phyloP scores from a whole-genome alignment of 202 grass and related monocot species.

The Carex sylvatica region DNA sequence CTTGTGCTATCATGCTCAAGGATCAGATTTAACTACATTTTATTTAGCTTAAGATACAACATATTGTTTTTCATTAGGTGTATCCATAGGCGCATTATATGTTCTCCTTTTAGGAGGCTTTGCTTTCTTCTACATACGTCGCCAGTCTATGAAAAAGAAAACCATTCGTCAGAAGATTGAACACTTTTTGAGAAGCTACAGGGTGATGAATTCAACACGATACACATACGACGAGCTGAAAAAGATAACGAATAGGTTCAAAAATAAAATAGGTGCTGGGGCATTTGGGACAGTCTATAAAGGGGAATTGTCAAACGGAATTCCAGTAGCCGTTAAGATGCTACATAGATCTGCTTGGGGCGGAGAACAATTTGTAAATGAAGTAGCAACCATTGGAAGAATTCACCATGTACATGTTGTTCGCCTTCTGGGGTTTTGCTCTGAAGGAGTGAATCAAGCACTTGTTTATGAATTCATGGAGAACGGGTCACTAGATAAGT shows the following conservation, averaged over 20 bases:
- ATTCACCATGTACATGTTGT: slow-evolving; percentile 55
- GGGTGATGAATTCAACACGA: slow-evolving; percentile 22
- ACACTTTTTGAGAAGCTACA: slow-evolving; percentile 12
- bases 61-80: background rate
- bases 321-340: slow-evolving; percentile 49
- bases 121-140: background rate
- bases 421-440: slow-evolving; percentile 36
- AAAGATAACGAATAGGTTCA: slow-evolving; percentile 42
- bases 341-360: slow-evolving; percentile 36
- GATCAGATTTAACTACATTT: background rate
- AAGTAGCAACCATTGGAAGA: slow-evolving; percentile 40
- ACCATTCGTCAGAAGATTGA: slow-evolving; percentile 13
- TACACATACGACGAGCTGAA: slow-evolving; percentile 35
- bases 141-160: background rate
- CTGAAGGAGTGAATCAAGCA: slow-evolving; percentile 28
- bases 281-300: slow-evolving; percentile 51
- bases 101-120: background rate
- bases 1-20: background rate
- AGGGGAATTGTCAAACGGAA: slow-evolving; percentile 36
- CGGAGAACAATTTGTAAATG: slow-evolving; percentile 39
- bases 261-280: slow-evolving; percentile 36
- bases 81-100: background rate
- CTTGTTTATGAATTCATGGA: slow-evolving; percentile 50
- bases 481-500: slow-evolving; percentile 38
- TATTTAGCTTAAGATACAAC: background rate